Evolutionary conservation across 768 basidiomycete genomes (phyloP).

Genomic region (Polyporus arcularius): DNA sequence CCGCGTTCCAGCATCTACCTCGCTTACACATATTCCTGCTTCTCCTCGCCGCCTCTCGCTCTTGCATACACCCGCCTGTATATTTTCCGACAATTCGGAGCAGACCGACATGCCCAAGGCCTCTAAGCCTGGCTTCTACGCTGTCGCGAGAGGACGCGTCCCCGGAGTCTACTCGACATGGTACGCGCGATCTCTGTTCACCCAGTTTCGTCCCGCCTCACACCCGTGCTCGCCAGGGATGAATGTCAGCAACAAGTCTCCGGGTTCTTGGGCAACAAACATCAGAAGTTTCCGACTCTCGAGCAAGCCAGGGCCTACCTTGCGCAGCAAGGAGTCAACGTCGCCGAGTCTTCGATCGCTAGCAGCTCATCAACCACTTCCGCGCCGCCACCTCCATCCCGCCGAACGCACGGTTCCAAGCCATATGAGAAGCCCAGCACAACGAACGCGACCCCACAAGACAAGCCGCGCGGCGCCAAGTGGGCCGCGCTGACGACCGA

Average conservation of each 20-base stretch:
- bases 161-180: constrained; percentile 75
- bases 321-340: constrained; percentile 10
- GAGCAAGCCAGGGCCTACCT: constrained; percentile 64
- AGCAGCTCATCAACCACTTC: background rate
- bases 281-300: constrained; percentile 64
- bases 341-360: background rate
- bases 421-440: no score
- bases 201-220: background rate
- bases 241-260: constrained; percentile 73
- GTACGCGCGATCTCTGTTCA: constrained; percentile 38
- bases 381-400: no score
- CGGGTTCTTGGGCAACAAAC: constrained; percentile 59
- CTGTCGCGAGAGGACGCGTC: constrained; percentile 63
- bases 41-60: no score
- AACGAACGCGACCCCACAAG: no score
- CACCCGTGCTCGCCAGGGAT: constrained; percentile 44
- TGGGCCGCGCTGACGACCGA: constrained; percentile 13
- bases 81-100: no score
- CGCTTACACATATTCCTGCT: no score
- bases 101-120: constrained; percentile 34
- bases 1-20: no score
- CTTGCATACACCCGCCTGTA: no score
- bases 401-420: no score
- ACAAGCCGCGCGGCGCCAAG: background rate
- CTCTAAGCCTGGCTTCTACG: constrained; percentile 57